A percentile compares a stretch with the other conserved stretches of the same genome.
Conservation (phyloP, 495 filamentous ascomycete genomes). For the Penicillium crystallinum region DNA sequence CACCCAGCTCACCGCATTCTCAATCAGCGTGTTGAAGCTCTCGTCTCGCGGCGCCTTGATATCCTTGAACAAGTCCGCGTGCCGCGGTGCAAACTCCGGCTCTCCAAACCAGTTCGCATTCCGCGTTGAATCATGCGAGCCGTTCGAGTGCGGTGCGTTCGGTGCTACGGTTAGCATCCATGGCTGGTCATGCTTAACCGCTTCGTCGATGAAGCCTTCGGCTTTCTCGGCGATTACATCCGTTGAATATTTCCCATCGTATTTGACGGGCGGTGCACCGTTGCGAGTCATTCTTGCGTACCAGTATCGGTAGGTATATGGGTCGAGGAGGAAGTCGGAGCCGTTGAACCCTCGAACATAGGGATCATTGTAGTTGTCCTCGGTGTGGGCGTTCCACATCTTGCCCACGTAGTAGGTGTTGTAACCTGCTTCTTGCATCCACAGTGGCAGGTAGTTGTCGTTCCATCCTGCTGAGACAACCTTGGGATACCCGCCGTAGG, state of each 20-base stretch:
- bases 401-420: constrained; percentile 69
- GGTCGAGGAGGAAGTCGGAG: constrained; percentile 61
- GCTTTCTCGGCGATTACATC: constrained; percentile 60
- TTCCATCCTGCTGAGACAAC: constrained; percentile 57
- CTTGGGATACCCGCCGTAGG: constrained; percentile 61
- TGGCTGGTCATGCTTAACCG: constrained; percentile 41
- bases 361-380: constrained; percentile 53
- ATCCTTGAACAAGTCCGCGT: constrained; percentile 28
- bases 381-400: constrained; percentile 58
- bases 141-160: constrained; percentile 53
- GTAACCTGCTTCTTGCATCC: constrained; percentile 63
- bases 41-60: constrained; percentile 23
- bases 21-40: constrained; percentile 36
- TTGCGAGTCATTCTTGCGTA: constrained; percentile 57
- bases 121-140: constrained; percentile 8
- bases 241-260: constrained; percentile 50
- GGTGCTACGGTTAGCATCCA: constrained; percentile 64
- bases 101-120: constrained; percentile 22
- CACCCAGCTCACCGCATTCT: constrained; percentile 54
- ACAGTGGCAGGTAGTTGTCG: constrained; percentile 59
- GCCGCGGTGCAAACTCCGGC: constrained; percentile 26
- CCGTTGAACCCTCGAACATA: constrained; percentile 48
- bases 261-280: constrained; percentile 42
- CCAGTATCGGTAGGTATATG: constrained; percentile 63
- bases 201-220: constrained; percentile 53